phyloP scores from a whole-genome alignment of 1,284 basidiomycete genomes.

The Leccinum subfulvum region DNA sequence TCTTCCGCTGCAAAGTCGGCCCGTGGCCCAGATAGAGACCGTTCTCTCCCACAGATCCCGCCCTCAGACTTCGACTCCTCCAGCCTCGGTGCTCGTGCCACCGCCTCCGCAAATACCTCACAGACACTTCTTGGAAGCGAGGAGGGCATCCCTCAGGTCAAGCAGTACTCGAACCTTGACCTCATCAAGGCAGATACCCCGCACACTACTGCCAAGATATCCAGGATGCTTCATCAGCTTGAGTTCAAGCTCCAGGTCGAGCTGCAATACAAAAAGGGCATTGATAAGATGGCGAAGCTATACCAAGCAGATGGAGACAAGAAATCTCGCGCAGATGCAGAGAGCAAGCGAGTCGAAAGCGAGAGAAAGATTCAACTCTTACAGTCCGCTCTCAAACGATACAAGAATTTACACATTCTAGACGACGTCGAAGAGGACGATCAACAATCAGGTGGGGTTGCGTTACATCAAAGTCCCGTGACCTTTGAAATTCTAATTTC shows the following conservation, averaged over 20 bases:
- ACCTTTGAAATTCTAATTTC: slow-evolving; percentile 20
- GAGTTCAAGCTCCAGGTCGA: slow-evolving; percentile 99
- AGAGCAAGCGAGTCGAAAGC: slow-evolving; percentile 90
- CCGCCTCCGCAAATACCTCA: slow-evolving; percentile 32
- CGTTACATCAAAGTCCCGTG: not conserved
- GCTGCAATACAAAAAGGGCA: slow-evolving; percentile 96
- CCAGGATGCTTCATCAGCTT: slow-evolving; percentile 96
- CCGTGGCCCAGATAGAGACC: slow-evolving; percentile 35
- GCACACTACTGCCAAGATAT: slow-evolving; percentile 94
- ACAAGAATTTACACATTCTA: slow-evolving; percentile 94
- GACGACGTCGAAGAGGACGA: slow-evolving; percentile 85
- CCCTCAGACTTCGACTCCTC: slow-evolving; percentile 46
- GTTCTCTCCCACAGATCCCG: slow-evolving; percentile 43
- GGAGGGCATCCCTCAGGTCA: slow-evolving; percentile 50
- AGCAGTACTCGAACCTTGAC: slow-evolving; percentile 79
- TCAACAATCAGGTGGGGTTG: slow-evolving; percentile 47
- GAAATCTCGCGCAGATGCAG: slow-evolving; percentile 87
- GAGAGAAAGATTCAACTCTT: slow-evolving; percentile 96
- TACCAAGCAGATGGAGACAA: slow-evolving; percentile 97
- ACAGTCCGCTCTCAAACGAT: slow-evolving; percentile 89
- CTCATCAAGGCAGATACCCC: slow-evolving; percentile 98
- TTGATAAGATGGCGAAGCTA: slow-evolving; percentile 97
- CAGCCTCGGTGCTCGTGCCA: slow-evolving; percentile 34
- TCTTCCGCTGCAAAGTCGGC: slow-evolving; percentile 26
- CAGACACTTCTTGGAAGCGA: slow-evolving; percentile 34